Conservation (phyloP, 305 asterid genomes). For the Ilex paraguariensis region DNA sequence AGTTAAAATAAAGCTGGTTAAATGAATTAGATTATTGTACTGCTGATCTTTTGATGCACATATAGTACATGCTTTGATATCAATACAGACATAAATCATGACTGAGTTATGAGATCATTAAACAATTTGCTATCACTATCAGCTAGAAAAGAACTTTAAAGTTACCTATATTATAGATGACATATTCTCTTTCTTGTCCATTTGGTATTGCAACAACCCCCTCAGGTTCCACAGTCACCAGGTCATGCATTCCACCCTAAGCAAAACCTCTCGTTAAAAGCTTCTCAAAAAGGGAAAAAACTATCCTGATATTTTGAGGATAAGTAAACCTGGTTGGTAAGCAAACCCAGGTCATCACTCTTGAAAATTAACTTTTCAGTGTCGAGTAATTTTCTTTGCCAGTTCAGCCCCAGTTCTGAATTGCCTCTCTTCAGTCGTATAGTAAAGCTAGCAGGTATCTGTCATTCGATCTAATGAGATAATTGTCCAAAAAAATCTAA, state of each 20-base stretch:
- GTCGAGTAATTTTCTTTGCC: conserved; percentile 69
- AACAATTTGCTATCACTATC: background rate
- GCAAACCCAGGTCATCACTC: conserved; percentile 30
- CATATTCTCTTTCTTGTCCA: conserved; percentile 46
- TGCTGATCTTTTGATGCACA: too few relatives aligned
- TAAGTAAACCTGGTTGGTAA: conserved; percentile 36
- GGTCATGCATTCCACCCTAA: conserved; percentile 49
- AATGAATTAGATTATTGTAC: too few relatives aligned
- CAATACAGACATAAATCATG: too few relatives aligned
- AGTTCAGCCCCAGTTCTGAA: conserved; percentile 39
- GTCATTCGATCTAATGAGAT: conserved; percentile 16
- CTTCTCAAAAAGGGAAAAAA: background rate
- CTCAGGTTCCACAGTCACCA: conserved; percentile 67
- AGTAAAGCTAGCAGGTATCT: conserved; percentile 77
- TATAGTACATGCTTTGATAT: too few relatives aligned
- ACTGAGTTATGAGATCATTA: background rate
- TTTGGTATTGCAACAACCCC: conserved; percentile 77
- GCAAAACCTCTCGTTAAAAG: conserved; percentile 9
- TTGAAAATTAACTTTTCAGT: conserved; percentile 77
- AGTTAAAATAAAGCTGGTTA: too few relatives aligned
- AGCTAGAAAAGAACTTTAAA: background rate
- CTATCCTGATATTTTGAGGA: background rate
- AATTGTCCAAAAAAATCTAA: background rate
- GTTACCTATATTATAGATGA: conserved; percentile 65
- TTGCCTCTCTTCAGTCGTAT: conserved; percentile 48